phyloP scores from a whole-genome alignment of 2,329 filamentous ascomycete species.

The Cladophialophora bantiana region DNA sequence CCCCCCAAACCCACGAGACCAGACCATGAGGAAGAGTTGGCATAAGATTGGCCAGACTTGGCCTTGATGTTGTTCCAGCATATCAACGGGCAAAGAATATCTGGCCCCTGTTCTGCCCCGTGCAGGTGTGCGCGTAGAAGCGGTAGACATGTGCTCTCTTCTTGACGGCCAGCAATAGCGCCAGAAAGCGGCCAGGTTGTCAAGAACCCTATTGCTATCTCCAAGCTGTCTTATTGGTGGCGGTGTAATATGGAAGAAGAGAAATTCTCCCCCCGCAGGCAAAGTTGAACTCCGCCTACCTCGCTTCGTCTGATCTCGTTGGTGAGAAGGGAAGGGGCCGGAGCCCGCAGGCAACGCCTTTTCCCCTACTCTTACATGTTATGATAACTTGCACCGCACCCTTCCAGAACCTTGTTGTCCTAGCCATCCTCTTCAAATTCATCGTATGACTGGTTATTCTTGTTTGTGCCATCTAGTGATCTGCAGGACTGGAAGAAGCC shows the following conservation, averaged over 20 bases:
- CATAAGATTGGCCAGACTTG: not conserved
- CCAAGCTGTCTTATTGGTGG: not conserved
- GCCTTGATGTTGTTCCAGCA: not conserved
- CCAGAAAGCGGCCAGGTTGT: not conserved
- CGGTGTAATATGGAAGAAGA: not conserved
- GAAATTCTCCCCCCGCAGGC: not conserved
- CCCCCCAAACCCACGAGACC: not conserved
- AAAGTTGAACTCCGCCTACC: not conserved
- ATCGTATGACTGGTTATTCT: conserved; percentile 1
- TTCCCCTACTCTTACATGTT: not conserved
- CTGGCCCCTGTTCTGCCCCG: not conserved
- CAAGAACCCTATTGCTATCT: not conserved
- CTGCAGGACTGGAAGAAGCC: not conserved
- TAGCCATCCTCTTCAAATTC: not conserved
- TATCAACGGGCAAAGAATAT: not conserved
- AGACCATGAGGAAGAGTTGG: not conserved
- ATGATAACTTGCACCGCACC: not conserved
- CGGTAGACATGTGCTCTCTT: not conserved
- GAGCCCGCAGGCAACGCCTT: not conserved
- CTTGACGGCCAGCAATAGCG: not conserved
- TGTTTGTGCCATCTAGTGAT: not conserved
- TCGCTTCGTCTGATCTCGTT: not conserved
- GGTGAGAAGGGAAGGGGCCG: not conserved
- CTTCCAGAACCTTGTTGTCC: conserved; percentile 4
- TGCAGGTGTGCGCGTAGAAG: not conserved